Evolutionary conservation across 331 rosid genomes (phyloP).

Genomic region (Pyracantha coccinea): DNA sequence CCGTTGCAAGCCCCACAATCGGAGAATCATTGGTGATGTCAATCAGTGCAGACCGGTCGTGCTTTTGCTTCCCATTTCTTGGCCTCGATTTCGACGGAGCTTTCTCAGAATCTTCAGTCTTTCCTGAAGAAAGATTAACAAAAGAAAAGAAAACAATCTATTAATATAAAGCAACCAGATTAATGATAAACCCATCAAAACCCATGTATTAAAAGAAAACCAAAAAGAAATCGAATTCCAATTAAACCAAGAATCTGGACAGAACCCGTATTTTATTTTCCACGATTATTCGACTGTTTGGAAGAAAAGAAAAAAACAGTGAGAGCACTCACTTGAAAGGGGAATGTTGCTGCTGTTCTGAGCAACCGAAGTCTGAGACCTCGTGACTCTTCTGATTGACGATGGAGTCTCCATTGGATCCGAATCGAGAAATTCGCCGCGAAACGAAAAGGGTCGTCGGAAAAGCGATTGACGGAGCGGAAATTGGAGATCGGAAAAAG

Average conservation of each 20-base stretch:
- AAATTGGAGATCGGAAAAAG: background rate
- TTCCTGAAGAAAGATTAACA: constrained; percentile 25
- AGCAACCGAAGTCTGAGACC: constrained; percentile 48
- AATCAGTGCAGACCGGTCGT: constrained; percentile 56
- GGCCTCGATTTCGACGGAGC: constrained; percentile 35
- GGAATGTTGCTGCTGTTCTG: constrained; percentile 25
- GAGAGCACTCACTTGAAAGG: constrained; percentile 42
- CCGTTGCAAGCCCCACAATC: constrained; percentile 65
- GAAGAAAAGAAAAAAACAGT: background rate
- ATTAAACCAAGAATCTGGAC: background rate
- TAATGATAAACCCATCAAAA: background rate
- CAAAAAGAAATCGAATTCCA: background rate
- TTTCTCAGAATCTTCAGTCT: constrained; percentile 48
- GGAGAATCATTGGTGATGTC: constrained; percentile 96
- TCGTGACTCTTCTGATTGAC: constrained; percentile 68
- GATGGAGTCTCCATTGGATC: constrained; percentile 84
- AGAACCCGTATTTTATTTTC: background rate
- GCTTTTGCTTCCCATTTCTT: constrained; percentile 37
- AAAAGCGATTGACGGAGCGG: background rate
- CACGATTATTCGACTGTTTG: background rate
- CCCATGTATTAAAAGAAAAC: background rate
- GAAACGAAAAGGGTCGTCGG: background rate
- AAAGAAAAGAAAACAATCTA: background rate
- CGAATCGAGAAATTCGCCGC: constrained; percentile 9
- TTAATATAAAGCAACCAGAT: background rate